Evolutionary conservation across 1,284 basidiomycete species (phyloP).

Genomic region (Vanrija pseudolonga): DNA sequence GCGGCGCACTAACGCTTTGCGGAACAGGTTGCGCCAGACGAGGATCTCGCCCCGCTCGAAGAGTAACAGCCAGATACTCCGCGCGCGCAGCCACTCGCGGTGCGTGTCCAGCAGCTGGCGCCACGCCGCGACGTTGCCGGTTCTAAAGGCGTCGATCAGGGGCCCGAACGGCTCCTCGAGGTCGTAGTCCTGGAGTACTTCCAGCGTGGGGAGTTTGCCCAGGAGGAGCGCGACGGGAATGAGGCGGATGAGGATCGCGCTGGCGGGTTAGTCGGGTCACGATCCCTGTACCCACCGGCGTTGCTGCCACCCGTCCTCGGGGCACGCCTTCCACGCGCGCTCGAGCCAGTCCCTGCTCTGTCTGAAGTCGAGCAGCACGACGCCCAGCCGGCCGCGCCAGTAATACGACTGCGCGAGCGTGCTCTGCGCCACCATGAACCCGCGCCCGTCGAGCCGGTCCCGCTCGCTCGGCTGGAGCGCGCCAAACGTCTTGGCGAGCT

Average conservation of each 20-base stretch:
- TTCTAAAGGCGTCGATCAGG: constrained; percentile 42
- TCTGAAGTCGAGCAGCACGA: constrained; percentile 38
- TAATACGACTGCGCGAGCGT: constrained; percentile 41
- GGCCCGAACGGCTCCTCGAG: constrained; percentile 38
- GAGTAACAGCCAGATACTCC: constrained; percentile 47
- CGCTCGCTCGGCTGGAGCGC: constrained; percentile 32
- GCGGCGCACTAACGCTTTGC: constrained; percentile 38
- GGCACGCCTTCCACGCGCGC: constrained; percentile 33
- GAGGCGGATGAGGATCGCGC: constrained; percentile 49
- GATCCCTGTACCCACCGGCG: constrained; percentile 21
- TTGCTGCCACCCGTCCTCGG: constrained; percentile 30
- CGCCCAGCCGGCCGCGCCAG: constrained; percentile 40
- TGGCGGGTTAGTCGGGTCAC: constrained; percentile 13
- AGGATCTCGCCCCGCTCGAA: constrained; percentile 50
- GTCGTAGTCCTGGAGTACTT: constrained; percentile 38
- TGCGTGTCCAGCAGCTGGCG: constrained; percentile 34
- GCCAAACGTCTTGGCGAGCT: constrained; percentile 27
- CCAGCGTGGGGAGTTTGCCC: constrained; percentile 37
- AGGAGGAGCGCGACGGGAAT: constrained; percentile 48
- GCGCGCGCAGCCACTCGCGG: constrained; percentile 45
- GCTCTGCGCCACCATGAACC: constrained; percentile 12
- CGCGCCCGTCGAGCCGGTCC: constrained; percentile 26
- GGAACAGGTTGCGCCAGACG: constrained; percentile 50
- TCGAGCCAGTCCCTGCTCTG: constrained; percentile 34
- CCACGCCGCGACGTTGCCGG: constrained; percentile 44